Evolutionary conservation across 202 grass and related monocot genomes (phyloP).

Genomic region (Panicum hallii): DNA sequence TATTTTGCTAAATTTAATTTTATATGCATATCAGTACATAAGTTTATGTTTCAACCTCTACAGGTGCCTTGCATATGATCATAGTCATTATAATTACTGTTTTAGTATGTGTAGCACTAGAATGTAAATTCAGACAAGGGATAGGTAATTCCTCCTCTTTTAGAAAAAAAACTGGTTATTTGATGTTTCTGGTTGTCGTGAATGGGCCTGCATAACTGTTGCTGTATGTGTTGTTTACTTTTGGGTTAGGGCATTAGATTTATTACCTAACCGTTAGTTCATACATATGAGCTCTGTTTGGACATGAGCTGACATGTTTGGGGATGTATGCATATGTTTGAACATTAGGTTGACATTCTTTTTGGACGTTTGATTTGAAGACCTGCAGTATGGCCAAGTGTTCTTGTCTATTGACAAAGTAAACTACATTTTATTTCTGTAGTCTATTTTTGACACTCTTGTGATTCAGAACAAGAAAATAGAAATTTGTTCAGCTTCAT

Average conservation of each 20-base stretch:
- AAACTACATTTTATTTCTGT: not conserved
- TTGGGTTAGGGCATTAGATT: constrained; percentile 5
- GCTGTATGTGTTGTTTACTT: constrained; percentile 1
- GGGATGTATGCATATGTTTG: not conserved
- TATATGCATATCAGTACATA: not conserved
- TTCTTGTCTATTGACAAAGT: not conserved
- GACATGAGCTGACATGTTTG: not conserved
- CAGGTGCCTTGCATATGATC: not conserved
- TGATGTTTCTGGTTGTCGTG: constrained; percentile 6
- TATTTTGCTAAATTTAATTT: constrained; percentile 9
- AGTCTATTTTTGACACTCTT: not conserved
- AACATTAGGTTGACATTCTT: not conserved
- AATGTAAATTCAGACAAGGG: constrained; percentile 8
- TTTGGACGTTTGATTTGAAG: not conserved
- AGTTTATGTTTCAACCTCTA: constrained; percentile 14
- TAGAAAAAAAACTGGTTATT: not conserved
- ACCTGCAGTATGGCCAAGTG: not conserved
- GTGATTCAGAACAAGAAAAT: too few relatives aligned
- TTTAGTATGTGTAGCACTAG: constrained; percentile 9
- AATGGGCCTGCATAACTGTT: not conserved
- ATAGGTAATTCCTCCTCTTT: not conserved
- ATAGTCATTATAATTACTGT: not conserved
- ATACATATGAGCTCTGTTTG: constrained; percentile 4
- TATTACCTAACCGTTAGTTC: not conserved
- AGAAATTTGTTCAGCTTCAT: not conserved